These are phyloP conservation scores for Thermothielavioides terrestris DNA, from an alignment of 495 filamentous ascomycete genomes.

Conservation along the genomic window DNA sequence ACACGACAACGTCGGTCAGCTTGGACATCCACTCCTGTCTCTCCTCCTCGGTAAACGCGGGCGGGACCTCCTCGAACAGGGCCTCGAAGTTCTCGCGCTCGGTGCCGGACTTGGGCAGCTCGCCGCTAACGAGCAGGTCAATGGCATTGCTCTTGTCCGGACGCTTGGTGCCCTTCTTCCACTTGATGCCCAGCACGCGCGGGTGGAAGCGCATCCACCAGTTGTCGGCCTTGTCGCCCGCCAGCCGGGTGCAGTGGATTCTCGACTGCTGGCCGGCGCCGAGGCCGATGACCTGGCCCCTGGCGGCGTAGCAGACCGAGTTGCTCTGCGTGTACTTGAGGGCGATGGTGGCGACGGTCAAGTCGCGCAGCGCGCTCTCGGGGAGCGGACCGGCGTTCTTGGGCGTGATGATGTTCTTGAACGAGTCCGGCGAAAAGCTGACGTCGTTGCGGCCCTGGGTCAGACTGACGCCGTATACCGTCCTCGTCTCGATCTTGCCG, in stretches of 20 bases:
- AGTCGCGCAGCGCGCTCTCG: slow-evolving; percentile 74
- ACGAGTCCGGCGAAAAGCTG: slow-evolving; percentile 73
- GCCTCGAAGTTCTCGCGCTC: slow-evolving; percentile 82
- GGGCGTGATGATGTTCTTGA: slow-evolving; percentile 73
- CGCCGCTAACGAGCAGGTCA: slow-evolving; percentile 82
- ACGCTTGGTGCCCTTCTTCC: slow-evolving; percentile 93
- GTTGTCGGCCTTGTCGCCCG: slow-evolving; percentile 98
- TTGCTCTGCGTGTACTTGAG: slow-evolving; percentile 98
- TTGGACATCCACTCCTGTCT: slow-evolving; percentile 72
- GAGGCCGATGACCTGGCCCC: slow-evolving; percentile 88
- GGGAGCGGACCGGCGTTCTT: slow-evolving; percentile 65
- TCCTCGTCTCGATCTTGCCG: slow-evolving; percentile 62
- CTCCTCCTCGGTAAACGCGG: slow-evolving; percentile 74
- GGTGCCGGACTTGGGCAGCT: slow-evolving; percentile 68
- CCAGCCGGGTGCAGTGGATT: slow-evolving; percentile 95
- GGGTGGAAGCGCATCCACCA: slow-evolving; percentile 99
- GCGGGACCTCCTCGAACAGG: slow-evolving; percentile 86
- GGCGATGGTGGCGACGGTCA: slow-evolving; percentile 92
- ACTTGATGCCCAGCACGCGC: slow-evolving; percentile 76
- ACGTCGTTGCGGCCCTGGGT: slow-evolving; percentile 88
- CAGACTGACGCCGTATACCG: slow-evolving; percentile 79
- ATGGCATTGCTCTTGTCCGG: slow-evolving; percentile 98
- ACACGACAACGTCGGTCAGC: slow-evolving; percentile 73
- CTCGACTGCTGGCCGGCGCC: slow-evolving; percentile 95
- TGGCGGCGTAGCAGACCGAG: slow-evolving; percentile 94